Evolutionary conservation across 169 alveolate species (phyloP).

Genomic region (Plasmodium billcollinsi): DNA sequence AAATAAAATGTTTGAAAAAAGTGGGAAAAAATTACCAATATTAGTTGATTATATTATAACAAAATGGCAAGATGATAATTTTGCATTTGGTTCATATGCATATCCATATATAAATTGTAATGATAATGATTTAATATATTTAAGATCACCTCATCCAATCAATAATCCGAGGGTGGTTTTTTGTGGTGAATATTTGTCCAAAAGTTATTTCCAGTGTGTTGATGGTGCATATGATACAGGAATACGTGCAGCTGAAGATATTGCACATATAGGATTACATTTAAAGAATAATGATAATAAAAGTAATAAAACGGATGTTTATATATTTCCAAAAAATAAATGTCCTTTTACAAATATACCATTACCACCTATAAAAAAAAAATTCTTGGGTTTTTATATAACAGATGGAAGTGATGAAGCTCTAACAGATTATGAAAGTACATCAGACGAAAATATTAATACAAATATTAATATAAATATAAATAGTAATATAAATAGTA

Average conservation of each 20-base stretch:
- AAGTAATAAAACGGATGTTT: constrained; percentile 76
- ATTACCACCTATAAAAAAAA: constrained; percentile 75
- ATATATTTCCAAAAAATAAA: constrained; percentile 58
- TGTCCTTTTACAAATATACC: constrained; percentile 82
- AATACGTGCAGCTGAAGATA: constrained; percentile 87
- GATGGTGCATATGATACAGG: constrained; percentile 88
- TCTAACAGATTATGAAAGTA: constrained; percentile 80
- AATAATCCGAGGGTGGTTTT: constrained; percentile 81
- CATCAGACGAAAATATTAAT: constrained; percentile 26
- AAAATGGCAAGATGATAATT: constrained; percentile 84
- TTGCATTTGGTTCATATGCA: constrained; percentile 84
- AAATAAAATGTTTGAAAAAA: constrained; percentile 77
- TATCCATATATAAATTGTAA: constrained; percentile 81
- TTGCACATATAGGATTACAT: constrained; percentile 81
- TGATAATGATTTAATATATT: constrained; percentile 85
- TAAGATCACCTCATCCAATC: constrained; percentile 85
- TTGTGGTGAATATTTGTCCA: constrained; percentile 85
- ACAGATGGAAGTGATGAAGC: constrained; percentile 88
- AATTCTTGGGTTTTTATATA: constrained; percentile 82
- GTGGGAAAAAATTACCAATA: constrained; percentile 75
- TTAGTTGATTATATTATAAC: constrained; percentile 83
- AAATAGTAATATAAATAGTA: too few relatives aligned
- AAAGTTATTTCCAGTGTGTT: constrained; percentile 85
- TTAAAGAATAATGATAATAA: constrained; percentile 13
- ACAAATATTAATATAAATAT: not conserved